Conservation (phyloP, 768 basidiomycete genomes). For the Gloeophyllum trabeum region DNA sequence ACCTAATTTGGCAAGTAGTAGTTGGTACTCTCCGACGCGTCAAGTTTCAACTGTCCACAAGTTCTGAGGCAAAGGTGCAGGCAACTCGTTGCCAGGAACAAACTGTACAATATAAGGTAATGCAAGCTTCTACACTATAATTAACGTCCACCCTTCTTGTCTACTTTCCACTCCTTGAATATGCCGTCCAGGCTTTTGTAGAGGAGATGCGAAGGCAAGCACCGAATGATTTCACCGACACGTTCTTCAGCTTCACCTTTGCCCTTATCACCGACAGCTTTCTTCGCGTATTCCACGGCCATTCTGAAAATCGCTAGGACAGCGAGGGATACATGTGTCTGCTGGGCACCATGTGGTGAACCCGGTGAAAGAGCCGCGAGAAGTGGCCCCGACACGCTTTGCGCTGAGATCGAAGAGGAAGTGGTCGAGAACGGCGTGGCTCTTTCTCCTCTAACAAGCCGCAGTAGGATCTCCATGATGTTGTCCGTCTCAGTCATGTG, state of each 20-base stretch:
- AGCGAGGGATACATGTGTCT: constrained; percentile 90
- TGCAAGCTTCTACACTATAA: background rate
- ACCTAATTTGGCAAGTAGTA: no score
- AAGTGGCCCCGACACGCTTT: constrained; percentile 57
- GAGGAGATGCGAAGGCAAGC: constrained; percentile 76
- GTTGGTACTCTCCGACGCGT: no score
- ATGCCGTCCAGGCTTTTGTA: constrained; percentile 91
- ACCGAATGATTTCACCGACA: constrained; percentile 83
- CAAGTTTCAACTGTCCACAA: no score
- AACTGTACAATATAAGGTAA: background rate
- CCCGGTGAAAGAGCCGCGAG: constrained; percentile 60
- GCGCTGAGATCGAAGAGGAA: constrained; percentile 48
- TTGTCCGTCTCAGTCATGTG: constrained; percentile 84
- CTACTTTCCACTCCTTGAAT: constrained; percentile 85
- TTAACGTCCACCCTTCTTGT: constrained; percentile 61
- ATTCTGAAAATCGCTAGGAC: constrained; percentile 87
- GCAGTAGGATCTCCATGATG: constrained; percentile 84
- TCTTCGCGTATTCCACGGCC: constrained; percentile 70
- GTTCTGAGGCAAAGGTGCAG: no score
- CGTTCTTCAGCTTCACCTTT: constrained; percentile 63
- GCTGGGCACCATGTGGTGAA: constrained; percentile 75
- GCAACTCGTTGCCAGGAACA: background rate
- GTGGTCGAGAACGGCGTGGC: constrained; percentile 55
- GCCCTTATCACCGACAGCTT: constrained; percentile 54
- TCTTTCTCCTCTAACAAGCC: constrained; percentile 85